Evolutionary conservation across 345 rosid genomes (phyloP).

Genomic region (Camelina laxa): DNA sequence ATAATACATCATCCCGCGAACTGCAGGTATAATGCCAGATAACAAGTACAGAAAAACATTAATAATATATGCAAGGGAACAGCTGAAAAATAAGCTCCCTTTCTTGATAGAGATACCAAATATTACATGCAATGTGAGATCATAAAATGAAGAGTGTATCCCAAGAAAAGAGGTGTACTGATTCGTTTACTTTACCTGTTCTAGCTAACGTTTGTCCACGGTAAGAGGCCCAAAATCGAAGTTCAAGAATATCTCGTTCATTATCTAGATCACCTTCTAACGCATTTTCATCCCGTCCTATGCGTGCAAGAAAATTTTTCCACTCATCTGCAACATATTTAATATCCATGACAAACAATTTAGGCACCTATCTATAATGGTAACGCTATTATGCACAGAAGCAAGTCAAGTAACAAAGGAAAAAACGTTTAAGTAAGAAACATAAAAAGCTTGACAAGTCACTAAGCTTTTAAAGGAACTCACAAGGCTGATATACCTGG

Average conservation of each 20-base stretch:
- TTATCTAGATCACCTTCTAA: constrained; percentile 73
- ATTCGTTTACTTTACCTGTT: constrained; percentile 61
- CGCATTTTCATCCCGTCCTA: constrained; percentile 97
- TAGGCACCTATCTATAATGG: constrained; percentile 21
- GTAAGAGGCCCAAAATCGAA: constrained; percentile 98
- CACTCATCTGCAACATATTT: constrained; percentile 78
- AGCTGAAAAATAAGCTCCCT: constrained; percentile 8
- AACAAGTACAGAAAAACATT: constrained; percentile 24
- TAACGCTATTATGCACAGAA: neutral
- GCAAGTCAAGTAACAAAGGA: constrained; percentile 9
- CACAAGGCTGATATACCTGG: constrained; percentile 63
- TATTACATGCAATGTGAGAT: constrained; percentile 7
- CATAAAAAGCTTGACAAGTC: constrained; percentile 21
- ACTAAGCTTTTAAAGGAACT: constrained; percentile 10
- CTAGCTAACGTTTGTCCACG: constrained; percentile 97
- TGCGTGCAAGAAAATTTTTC: constrained; percentile 95
- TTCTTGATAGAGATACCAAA: constrained; percentile 21
- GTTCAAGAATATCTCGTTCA: constrained; percentile 84
- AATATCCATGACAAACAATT: constrained; percentile 28
- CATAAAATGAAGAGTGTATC: constrained; percentile 19
- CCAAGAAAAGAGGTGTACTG: constrained; percentile 15
- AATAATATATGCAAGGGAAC: constrained; percentile 17
- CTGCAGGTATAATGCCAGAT: constrained; percentile 49
- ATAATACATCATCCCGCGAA: constrained; percentile 99
- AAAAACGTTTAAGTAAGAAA: constrained; percentile 15